Conservation (phyloP, 106 monocot genomes). For the Iris macrosiphon region DNA sequence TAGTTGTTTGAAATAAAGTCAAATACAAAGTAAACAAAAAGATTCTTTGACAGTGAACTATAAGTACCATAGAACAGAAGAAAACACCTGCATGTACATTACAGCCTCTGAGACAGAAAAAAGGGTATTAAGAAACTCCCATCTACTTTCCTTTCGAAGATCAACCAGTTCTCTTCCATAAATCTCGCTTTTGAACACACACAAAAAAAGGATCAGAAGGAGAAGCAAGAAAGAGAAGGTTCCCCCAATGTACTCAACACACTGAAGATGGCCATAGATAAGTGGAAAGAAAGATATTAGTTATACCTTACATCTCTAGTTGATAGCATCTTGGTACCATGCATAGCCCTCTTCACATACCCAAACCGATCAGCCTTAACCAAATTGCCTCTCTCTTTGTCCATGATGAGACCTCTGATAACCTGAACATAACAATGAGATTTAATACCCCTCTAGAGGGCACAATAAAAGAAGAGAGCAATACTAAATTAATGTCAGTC, state of each 20-base stretch:
- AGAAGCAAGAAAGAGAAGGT: not conserved
- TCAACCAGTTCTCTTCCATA: constrained; percentile 97
- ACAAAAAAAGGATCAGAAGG: constrained; percentile 1
- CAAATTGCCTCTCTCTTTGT: constrained; percentile 91
- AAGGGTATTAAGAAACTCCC: constrained; percentile 96
- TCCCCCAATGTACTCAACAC: not conserved
- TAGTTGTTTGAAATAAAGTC: no score
- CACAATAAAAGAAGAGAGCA: no score
- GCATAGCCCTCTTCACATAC: constrained; percentile 90
- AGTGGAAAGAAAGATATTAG: not conserved
- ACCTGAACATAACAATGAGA: constrained; percentile 39
- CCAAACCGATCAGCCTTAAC: constrained; percentile 96
- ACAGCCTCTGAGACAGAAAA: constrained; percentile 99
- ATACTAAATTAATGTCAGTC: no score
- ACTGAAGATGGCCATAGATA: no score
- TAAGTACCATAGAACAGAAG: not conserved
- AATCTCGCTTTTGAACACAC: constrained; percentile 61
- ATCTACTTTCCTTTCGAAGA: constrained; percentile 78
- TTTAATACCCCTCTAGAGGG: not conserved
- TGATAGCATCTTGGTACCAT: constrained; percentile 93
- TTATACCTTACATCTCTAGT: constrained; percentile 70
- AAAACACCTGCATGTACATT: constrained; percentile 94
- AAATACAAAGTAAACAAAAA: no score
- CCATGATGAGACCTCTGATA: constrained; percentile 92
- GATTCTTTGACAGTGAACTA: no score